A percentile compares a stretch with the other conserved stretches of the same genome.
Evolutionary conservation across 2,329 filamentous ascomycete genomes (phyloP).

Genomic region (Exserohilum turcica): DNA sequence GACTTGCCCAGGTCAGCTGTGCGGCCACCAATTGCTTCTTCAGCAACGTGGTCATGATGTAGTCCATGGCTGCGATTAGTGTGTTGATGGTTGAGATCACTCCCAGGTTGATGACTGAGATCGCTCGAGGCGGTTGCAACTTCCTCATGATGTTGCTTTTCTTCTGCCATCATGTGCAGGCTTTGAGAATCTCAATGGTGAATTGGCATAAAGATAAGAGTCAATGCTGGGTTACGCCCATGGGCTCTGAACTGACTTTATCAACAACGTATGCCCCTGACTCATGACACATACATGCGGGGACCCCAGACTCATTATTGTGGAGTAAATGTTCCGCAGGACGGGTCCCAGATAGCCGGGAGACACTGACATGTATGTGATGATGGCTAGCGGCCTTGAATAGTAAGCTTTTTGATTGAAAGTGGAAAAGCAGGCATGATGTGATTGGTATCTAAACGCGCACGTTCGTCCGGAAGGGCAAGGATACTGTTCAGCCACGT

Average conservation of each 20-base stretch:
- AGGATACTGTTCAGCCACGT: slow-evolving; percentile 2
- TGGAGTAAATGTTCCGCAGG: slow-evolving; percentile 7
- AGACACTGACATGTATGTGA: slow-evolving; percentile 2
- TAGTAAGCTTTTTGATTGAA: slow-evolving; percentile 4
- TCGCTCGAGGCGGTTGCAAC: slow-evolving; percentile 7
- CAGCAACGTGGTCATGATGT: slow-evolving; percentile 37
- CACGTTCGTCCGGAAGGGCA: background rate
- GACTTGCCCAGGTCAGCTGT: slow-evolving; percentile 31
- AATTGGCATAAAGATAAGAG: background rate
- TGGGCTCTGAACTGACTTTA: slow-evolving; percentile 15
- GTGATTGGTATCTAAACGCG: slow-evolving; percentile 4
- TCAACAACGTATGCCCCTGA: slow-evolving; percentile 1
- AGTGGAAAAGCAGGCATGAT: background rate
- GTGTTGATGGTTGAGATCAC: slow-evolving; percentile 12
- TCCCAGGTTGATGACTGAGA: slow-evolving; percentile 8
- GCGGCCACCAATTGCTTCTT: slow-evolving; percentile 36
- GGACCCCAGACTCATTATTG: slow-evolving; percentile 7
- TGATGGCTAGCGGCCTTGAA: background rate
- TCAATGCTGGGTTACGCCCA: background rate
- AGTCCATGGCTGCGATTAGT: slow-evolving; percentile 22
- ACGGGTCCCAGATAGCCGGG: slow-evolving; percentile 10
- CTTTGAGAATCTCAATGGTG: background rate
- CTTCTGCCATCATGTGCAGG: slow-evolving; percentile 24
- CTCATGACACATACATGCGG: slow-evolving; percentile 7
- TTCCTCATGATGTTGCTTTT: slow-evolving; percentile 24